Conservation (phyloP, 2,329 filamentous ascomycete species). For the Thelonectria olida region DNA sequence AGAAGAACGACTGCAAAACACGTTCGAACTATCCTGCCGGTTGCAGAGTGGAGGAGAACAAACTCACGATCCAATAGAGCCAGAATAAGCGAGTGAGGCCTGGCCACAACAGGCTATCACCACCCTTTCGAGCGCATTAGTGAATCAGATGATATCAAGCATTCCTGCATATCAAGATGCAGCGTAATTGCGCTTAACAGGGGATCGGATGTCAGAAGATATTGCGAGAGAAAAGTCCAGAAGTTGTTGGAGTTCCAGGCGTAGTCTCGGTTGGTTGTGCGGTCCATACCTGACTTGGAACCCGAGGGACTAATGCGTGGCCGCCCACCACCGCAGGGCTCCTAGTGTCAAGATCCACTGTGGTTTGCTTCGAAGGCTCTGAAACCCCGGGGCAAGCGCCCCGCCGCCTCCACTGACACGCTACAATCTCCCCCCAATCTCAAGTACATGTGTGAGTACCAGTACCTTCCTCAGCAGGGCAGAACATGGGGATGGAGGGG, state of each 20-base stretch:
- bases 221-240: no score
- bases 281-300: no score
- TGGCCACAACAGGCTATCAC: background rate
- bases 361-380: background rate
- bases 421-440: background rate
- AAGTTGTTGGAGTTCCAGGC: background rate
- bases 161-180: background rate
- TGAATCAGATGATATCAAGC: background rate
- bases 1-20: background rate
- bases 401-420: background rate
- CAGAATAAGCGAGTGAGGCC: background rate
- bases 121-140: background rate
- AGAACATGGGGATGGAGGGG: background rate
- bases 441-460: background rate
- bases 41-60: background rate
- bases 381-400: constrained; percentile 8
- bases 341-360: background rate
- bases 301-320: background rate
- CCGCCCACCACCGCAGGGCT: background rate
- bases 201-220: background rate
- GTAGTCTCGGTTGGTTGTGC: background rate
- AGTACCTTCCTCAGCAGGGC: background rate
- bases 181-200: background rate
- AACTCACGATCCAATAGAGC: background rate
- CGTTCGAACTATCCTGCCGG: background rate